Base-by-base conservation (phyloP, 768 basidiomycete genomes). In the Tricholoma terreum region DNA sequence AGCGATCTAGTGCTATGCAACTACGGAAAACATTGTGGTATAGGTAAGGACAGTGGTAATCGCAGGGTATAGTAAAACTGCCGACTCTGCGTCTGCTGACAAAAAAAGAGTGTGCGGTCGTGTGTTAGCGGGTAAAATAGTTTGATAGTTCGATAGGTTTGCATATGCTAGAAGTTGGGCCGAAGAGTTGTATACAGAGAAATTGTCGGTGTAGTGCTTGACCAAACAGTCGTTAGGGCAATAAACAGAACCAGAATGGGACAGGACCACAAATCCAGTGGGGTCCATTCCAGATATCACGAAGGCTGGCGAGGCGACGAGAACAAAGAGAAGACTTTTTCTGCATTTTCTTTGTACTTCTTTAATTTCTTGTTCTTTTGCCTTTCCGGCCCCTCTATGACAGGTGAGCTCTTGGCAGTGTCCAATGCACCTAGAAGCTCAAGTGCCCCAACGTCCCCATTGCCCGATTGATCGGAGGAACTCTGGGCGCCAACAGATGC, bases 291-390 rank as follows among this genome's bases (percentile, higher is more conserved):
- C 34, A 55, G 21, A 45, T 43, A 55, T 62, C 59, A 68, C 61
- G 66, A 70, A 48, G 69, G 66, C 65, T 80, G 82, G 57, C 81
- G 87, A 58, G 88, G 86, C 24, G 87, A 83, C 42, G 87, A 86
- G 71, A 93, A 92, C 61, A 93, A 75, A 31, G 90, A 90, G 57
- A 93, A 79, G 55, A 93, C 81, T 62, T 92, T 92, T 77, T 92
- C 90, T 2, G 91, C 90, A 59, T 86, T 88, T 67, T 91, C 86
- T 75, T 92, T 92, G 76, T 90, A 90, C 75, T 86, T 91, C 79
- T 87, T 89, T 71, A 90, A 70, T 72, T 88, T 92, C 77, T 83
- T 90, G 66, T 71, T 84, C 82, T 81, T 86, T 59, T 76, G 75
- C 67, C 83, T 86, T 65, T 85, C 81, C n/a, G 78, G 75, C 56